Conservation (phyloP, 129 eudicot species). For the Escallonia rubra region DNA sequence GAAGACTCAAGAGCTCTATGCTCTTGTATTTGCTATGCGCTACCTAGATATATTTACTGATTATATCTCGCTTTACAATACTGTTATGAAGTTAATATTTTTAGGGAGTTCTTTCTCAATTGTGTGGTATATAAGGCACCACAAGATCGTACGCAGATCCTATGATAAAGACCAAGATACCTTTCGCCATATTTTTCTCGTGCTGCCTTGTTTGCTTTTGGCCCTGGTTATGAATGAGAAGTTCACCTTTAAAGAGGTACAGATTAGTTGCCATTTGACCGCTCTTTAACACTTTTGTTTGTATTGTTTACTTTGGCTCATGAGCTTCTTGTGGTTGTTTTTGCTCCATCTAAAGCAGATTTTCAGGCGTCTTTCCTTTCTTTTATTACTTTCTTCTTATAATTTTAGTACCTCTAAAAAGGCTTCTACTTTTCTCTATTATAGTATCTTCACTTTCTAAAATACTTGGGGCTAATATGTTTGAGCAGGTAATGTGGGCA, state of each 20-base stretch:
- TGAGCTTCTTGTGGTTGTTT: neutral
- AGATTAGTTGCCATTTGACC: conserved; percentile 5
- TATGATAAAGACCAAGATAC: conserved; percentile 95
- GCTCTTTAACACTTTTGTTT: neutral
- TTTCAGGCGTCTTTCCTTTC: too few species aligned
- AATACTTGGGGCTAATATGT: conserved; percentile 1
- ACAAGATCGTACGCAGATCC: conserved; percentile 89
- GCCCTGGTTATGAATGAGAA: conserved; percentile 71
- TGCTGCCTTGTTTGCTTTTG: conserved; percentile 71
- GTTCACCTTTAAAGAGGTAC: conserved; percentile 88
- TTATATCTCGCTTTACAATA: conserved; percentile 73
- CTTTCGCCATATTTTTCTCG: conserved; percentile 78
- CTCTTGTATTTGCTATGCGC: conserved; percentile 89
- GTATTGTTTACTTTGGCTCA: neutral
- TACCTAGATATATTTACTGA: conserved; percentile 87
- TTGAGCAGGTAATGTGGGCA: conserved; percentile 85
- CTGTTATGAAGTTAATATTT: conserved; percentile 79
- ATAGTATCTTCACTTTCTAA: neutral
- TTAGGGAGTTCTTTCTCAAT: conserved; percentile 91
- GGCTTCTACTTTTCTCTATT: too few species aligned
- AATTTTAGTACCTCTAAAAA: too few species aligned
- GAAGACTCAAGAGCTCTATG: conserved; percentile 97
- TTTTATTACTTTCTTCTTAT: too few species aligned
- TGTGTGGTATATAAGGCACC: conserved; percentile 93
- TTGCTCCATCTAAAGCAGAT: too few species aligned